These are phyloP conservation scores for Fusarium luffae DNA, from an alignment of 2,329 filamentous ascomycete species.

Conservation along the genomic window DNA sequence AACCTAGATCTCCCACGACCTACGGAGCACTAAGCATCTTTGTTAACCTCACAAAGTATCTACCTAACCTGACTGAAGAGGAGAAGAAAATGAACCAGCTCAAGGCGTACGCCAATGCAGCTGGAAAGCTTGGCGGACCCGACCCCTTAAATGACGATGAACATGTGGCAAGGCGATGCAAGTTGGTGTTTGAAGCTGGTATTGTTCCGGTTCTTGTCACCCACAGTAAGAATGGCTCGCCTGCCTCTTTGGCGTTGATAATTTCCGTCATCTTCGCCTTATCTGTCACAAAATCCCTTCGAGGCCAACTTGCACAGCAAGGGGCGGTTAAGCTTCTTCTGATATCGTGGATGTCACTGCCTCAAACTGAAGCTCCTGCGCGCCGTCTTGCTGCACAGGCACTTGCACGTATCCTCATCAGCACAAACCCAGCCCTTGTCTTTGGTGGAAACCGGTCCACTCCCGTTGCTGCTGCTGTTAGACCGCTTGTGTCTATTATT, in stretches of 20 bases:
- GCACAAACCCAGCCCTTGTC: slow-evolving; percentile 83
- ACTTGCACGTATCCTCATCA: slow-evolving; percentile 86
- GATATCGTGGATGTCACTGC: slow-evolving; percentile 72
- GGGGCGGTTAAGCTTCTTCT: slow-evolving; percentile 90
- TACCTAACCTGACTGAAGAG: slow-evolving; percentile 83
- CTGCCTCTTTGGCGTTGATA: slow-evolving; percentile 76
- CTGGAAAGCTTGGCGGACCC: slow-evolving; percentile 69
- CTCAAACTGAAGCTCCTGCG: slow-evolving; percentile 59
- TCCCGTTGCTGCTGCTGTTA: slow-evolving; percentile 81
- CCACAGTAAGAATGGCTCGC: slow-evolving; percentile 77
- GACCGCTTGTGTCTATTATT: slow-evolving; percentile 81
- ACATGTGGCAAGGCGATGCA: slow-evolving; percentile 80
- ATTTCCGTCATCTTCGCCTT: slow-evolving; percentile 82
- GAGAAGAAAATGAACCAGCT: slow-evolving; percentile 92
- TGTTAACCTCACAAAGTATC: slow-evolving; percentile 84
- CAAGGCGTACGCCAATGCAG: slow-evolving; percentile 92
- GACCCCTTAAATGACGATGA: slow-evolving; percentile 80
- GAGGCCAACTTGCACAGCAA: slow-evolving; percentile 88
- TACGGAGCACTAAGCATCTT: slow-evolving; percentile 91
- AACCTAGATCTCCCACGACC: slow-evolving; percentile 74
- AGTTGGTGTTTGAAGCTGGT: slow-evolving; percentile 80
- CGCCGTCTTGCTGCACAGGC: slow-evolving; percentile 78
- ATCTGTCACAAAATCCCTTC: slow-evolving; percentile 76
- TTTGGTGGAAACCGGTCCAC: slow-evolving; percentile 82
- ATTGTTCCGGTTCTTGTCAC: slow-evolving; percentile 81